These are phyloP conservation scores for Thalia dealbata DNA, from an alignment of 176 grass and related monocot genomes.

Conservation along the genomic window DNA sequence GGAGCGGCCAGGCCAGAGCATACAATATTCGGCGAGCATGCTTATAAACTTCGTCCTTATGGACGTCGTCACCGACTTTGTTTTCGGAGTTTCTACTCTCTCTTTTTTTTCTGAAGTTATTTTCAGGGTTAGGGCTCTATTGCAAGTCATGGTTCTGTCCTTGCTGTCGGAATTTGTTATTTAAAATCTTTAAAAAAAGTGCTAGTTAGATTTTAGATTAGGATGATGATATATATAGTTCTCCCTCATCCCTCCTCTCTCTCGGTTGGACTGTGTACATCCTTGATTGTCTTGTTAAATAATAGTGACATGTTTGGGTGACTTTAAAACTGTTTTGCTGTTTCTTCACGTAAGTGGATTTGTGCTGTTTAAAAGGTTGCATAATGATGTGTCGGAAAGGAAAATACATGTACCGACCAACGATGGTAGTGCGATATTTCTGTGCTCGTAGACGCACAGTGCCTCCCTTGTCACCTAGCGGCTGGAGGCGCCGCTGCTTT, in stretches of 20 bases:
- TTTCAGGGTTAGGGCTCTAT: neutral
- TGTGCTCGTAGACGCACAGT: too few species aligned
- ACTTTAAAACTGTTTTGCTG: neutral
- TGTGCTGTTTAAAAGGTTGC: too few species aligned
- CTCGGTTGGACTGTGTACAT: neutral
- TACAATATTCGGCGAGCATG: neutral
- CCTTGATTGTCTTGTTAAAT: neutral
- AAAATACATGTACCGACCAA: too few species aligned
- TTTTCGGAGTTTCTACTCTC: too few species aligned
- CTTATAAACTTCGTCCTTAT: neutral
- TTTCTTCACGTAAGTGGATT: too few species aligned
- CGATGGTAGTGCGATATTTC: too few species aligned
- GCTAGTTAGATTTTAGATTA: neutral
- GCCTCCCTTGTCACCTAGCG: too few species aligned
- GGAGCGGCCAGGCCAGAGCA: neutral
- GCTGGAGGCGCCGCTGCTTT: too few species aligned
- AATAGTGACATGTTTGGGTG: neutral
- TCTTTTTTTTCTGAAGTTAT: neutral
- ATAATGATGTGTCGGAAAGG: too few species aligned
- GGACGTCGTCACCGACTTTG: too few species aligned
- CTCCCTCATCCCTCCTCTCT: neutral
- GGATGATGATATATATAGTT: neutral
- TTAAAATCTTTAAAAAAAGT: neutral
- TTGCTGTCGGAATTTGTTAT: neutral
- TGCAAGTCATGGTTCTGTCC: neutral